Base-by-base conservation (phyloP, 768 basidiomycete genomes). In the Mycena leptocephala region DNA sequence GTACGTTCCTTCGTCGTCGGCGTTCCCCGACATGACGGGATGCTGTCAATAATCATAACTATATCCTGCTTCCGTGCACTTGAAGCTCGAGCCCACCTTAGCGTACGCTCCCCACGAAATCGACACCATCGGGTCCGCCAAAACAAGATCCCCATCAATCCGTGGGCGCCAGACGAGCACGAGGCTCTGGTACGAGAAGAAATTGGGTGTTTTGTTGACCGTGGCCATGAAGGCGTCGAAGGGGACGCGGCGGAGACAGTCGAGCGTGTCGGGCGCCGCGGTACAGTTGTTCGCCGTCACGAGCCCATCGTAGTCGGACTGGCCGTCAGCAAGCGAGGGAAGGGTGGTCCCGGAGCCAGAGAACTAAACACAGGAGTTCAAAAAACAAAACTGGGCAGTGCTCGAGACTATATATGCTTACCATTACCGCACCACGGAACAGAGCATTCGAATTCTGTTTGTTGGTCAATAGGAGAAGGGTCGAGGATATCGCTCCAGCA, bases 141-240 rank as follows among this genome's bases (percentile, higher is more conserved):
- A 78, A 35, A 89, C 62, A 73, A 89, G 86, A 0, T 81, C 76
- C 0, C 85, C 87, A 24, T 89, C 88, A 3, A 85, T 82, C 9
- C 84, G 79, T 7, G 87, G 89, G 24, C 78, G 28, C 86, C 86
- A 89, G 2, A 83, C 84, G 37, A 85, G 70, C 0, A 61, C 68
- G 46, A 87, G 72, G 35, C 82, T 82, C 70, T 80, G 63, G 75
- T 84, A 85, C 1, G 82, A 64, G 55, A 86, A 81, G 2, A 86
- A 39, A 18, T 68, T 76, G 0, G 87, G 85, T 30, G 83, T 81
- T 20, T 74, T 11, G 68, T 87, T 82, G 65, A 88, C 74, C 0
- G 88, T 87, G 4, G 61, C 65, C 70, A 83, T 67, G 20, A 89
- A 78, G 0, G 51, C 66, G 9, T 80, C 75, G 48, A 80, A 85